Percentiles rank a stretch among this genome's conserved stretches.
Evolutionary conservation across 129 eudicot species (phyloP).

Genomic region (Arctium lappa): DNA sequence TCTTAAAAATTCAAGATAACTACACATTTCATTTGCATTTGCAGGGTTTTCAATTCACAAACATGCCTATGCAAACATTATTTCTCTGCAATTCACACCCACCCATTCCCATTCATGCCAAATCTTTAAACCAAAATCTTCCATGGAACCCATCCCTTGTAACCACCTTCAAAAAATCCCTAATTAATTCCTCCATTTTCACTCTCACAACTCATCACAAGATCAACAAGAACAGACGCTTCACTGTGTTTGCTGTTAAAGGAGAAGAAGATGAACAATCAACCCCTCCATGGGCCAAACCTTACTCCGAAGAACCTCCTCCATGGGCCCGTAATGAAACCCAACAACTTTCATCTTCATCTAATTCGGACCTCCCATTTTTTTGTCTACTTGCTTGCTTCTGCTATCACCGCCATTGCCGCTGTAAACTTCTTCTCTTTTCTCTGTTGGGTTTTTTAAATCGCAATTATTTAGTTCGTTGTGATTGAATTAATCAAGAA

Average conservation of each 20-base stretch:
- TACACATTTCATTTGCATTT: background rate
- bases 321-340: slow-evolving; percentile 86
- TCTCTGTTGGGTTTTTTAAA: background rate
- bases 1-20: too few relatives aligned
- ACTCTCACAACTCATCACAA: slow-evolving; percentile 7
- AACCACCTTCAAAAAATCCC: slow-evolving; percentile 14
- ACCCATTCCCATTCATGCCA: background rate
- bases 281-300: slow-evolving; percentile 77
- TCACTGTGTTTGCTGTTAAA: slow-evolving; percentile 42
- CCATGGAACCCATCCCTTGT: background rate
- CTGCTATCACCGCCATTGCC: slow-evolving; percentile 88
- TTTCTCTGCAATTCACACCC: slow-evolving; percentile 30
- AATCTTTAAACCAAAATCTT: background rate
- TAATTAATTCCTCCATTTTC: background rate
- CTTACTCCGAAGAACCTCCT: slow-evolving; percentile 78
- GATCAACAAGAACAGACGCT: background rate
- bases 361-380: slow-evolving; percentile 54
- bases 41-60: background rate
- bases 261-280: slow-evolving; percentile 48
- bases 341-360: slow-evolving; percentile 40
- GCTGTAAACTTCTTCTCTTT: slow-evolving; percentile 43
- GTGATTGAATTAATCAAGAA: background rate
- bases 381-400: slow-evolving; percentile 83
- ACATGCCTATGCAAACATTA: slow-evolving; percentile 25
- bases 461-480: background rate